A percentile compares a stretch with the other conserved stretches of the same genome.
These are phyloP conservation scores for Leishmania arabica DNA, from an alignment of 208 protist species.

Conservation along the genomic window DNA sequence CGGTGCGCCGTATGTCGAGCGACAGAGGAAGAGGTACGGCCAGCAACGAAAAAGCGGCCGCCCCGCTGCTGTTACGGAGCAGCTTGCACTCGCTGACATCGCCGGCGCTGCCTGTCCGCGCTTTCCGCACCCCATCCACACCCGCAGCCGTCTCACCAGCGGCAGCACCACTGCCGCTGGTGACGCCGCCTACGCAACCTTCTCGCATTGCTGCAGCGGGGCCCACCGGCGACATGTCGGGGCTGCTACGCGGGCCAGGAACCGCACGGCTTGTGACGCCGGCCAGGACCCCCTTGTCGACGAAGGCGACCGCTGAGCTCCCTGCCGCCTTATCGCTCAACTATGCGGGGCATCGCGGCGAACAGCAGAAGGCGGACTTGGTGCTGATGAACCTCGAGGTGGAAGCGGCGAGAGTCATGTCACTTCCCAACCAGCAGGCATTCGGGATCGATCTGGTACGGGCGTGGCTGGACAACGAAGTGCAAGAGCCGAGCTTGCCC, in stretches of 20 bases:
- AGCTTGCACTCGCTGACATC: background rate
- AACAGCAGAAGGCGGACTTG: constrained; percentile 7
- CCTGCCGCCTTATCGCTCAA: background rate
- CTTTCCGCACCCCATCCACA: background rate
- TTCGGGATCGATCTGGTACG: constrained; percentile 56
- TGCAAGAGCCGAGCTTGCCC: background rate
- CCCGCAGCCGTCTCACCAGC: background rate
- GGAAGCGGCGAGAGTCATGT: constrained; percentile 12
- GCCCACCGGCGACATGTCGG: background rate
- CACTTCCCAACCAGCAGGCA: constrained; percentile 41
- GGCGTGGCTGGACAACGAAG: constrained; percentile 26
- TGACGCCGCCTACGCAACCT: background rate
- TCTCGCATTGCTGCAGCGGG: background rate
- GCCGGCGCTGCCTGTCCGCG: background rate
- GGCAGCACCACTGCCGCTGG: background rate
- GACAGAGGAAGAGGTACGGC: background rate
- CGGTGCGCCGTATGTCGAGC: background rate
- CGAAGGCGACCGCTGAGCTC: background rate
- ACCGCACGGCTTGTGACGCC: background rate
- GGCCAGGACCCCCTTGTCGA: background rate
- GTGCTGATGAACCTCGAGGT: constrained; percentile 10
- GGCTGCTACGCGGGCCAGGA: background rate
- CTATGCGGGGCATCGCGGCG: background rate
- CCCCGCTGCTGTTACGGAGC: background rate
- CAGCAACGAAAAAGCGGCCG: background rate